These are phyloP conservation scores for Drosera capensis DNA, from an alignment of 148 eudicot species.

Conservation along the genomic window DNA sequence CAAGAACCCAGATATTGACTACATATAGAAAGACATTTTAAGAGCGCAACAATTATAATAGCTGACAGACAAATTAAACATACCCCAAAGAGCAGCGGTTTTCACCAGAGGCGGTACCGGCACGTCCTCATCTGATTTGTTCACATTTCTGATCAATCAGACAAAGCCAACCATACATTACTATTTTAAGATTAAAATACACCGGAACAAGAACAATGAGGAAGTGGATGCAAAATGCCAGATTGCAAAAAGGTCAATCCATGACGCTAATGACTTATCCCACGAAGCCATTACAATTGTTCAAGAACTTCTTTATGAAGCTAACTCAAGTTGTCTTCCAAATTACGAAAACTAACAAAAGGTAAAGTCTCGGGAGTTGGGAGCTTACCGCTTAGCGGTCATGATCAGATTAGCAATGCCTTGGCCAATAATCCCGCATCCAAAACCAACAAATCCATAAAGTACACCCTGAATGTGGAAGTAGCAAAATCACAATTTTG, in stretches of 20 bases:
- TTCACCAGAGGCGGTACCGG: slow-evolving; percentile 55
- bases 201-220: no score
- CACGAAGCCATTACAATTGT: no score
- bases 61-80: slow-evolving; percentile 2
- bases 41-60: not conserved
- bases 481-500: not conserved
- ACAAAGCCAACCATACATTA: not conserved
- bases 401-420: slow-evolving; percentile 58
- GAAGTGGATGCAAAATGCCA: no score
- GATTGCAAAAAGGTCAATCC: no score
- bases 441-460: slow-evolving; percentile 55
- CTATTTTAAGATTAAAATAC: not conserved
- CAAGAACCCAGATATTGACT: no score
- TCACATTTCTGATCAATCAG: slow-evolving; percentile 35
- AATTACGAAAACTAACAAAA: not conserved
- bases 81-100: slow-evolving; percentile 79
- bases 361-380: not conserved
- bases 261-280: no score
- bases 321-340: no score
- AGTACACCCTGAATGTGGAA: slow-evolving; percentile 35
- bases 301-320: no score
- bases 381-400: slow-evolving; percentile 46
- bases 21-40: not conserved
- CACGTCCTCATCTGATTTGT: slow-evolving; percentile 55
- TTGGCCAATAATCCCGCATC: slow-evolving; percentile 48